phyloP scores from a whole-genome alignment of 768 basidiomycete genomes.

The Serendipita sp. region DNA sequence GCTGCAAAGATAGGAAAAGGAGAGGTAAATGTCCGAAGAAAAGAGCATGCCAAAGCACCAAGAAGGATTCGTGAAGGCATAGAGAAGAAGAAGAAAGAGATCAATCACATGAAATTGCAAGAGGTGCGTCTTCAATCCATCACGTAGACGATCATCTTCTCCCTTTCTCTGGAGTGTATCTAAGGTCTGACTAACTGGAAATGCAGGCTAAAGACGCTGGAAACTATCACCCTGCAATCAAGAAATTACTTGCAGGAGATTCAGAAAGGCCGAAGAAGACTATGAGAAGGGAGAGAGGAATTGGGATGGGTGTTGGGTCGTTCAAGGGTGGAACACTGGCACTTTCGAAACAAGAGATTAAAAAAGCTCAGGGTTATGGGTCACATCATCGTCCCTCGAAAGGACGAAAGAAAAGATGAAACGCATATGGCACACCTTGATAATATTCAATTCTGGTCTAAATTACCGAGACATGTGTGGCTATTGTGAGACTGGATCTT shows the following conservation, averaged over 20 bases:
- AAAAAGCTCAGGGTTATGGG: slow-evolving; percentile 19
- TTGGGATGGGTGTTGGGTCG: slow-evolving; percentile 65
- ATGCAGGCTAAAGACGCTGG: slow-evolving; percentile 64
- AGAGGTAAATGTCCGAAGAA: slow-evolving; percentile 40
- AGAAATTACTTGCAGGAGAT: slow-evolving; percentile 36
- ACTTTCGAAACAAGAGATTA: slow-evolving; percentile 47
- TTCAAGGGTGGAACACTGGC: slow-evolving; percentile 55
- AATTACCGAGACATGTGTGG: too few species aligned
- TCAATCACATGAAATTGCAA: slow-evolving; percentile 38
- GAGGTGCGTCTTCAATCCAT: slow-evolving; percentile 33
- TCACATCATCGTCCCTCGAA: background rate
- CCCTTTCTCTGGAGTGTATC: background rate
- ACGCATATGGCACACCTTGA: too few species aligned
- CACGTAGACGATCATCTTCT: background rate
- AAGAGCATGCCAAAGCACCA: slow-evolving; percentile 53
- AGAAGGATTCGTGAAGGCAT: slow-evolving; percentile 62
- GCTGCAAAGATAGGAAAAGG: slow-evolving; percentile 59
- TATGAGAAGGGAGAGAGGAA: slow-evolving; percentile 42
- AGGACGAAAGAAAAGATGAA: too few species aligned
- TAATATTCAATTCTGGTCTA: too few species aligned
- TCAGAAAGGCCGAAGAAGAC: slow-evolving; percentile 17
- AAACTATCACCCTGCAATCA: slow-evolving; percentile 69
- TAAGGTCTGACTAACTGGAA: background rate
- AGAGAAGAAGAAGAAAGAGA: slow-evolving; percentile 40
- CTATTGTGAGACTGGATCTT: too few species aligned